Evolutionary conservation across 305 asterid species (phyloP), one percentile per base, ranked within the genome.

Genomic region (Petunia hybrid): DNA sequence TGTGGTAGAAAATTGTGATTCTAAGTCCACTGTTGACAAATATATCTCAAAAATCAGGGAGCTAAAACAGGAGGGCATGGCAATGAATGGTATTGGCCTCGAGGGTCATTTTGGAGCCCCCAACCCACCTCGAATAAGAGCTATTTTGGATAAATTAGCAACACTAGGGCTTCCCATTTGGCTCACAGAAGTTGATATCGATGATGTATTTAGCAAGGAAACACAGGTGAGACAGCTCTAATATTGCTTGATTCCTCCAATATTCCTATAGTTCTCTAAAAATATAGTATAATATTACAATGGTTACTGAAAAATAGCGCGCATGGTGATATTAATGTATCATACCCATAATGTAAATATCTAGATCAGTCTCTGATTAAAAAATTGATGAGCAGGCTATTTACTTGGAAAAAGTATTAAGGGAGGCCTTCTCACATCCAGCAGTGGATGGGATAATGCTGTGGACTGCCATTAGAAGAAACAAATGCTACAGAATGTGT

Each of bases 111-210:
- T 94, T 60, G 86, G 79, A 5, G 83, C 70, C 48, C 97, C 97
- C 2, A 94, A 94, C 81, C 81, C 76, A 1, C 97, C 97, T 1
- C 80, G 90, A 38, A 93, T 91, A 88, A 88, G 97, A 83, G 97
- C 89, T 2, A 84, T 86, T 53, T 66, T 91, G 1, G 98, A 94
- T 53, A 94, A 94, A 81, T 59, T 92, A 70, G 93, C 95, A 2
- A 91, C 94, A 0, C 89, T 93, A 1, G 89, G 89, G 22, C 91
- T 91, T 8, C 97, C 98, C 2, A 91, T 94, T 61, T 94, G 98
- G 97, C 87, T 92, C 9, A 94, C 98, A 2, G 98, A 94, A 85
- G 93, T 94, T 40, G 98, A 94, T 81, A 88, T 93, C 45, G 91
- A 91, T 84, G 82, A 75, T 51, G 66, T 81, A 4, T 80, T 89